Conservation (phyloP, 2,329 filamentous ascomycete species). For the Penicillium sp. region DNA sequence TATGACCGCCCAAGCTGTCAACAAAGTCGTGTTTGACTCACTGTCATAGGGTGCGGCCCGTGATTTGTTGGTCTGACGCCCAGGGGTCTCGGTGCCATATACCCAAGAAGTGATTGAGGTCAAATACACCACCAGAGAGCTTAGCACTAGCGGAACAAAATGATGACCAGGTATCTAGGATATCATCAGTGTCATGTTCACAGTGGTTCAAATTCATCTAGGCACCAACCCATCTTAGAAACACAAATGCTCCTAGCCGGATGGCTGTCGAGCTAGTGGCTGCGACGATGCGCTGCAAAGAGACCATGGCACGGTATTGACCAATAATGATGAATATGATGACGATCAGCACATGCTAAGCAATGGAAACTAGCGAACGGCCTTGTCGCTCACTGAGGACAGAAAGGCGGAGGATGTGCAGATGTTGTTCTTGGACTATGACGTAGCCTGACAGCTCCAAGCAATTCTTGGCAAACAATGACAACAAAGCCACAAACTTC, state of each 20-base stretch:
- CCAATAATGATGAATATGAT: slow-evolving; percentile 1
- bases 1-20: no score
- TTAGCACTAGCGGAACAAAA: slow-evolving; percentile 39
- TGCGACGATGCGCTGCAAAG: slow-evolving; percentile 31
- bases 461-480: not conserved
- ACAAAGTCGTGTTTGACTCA: not conserved
- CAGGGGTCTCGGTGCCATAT: slow-evolving; percentile 2
- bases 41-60: not conserved
- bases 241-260: slow-evolving; percentile 40
- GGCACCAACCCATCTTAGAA: slow-evolving; percentile 47
- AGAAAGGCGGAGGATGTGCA: not conserved
- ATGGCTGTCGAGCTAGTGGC: slow-evolving; percentile 40
- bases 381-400: no score
- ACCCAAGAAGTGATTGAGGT: slow-evolving; percentile 35
- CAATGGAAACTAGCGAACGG: not conserved
- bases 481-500: no score
- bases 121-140: slow-evolving; percentile 49
- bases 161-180: slow-evolving; percentile 41
- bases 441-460: slow-evolving; percentile 1
- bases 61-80: slow-evolving; percentile 7
- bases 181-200: slow-evolving; percentile 1
- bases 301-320: slow-evolving; percentile 29
- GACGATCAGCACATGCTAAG: not conserved
- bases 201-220: no score
- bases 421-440: slow-evolving; percentile 7